Base-by-base conservation (phyloP, 805 yeast species). In the Candida boleticola region DNA sequence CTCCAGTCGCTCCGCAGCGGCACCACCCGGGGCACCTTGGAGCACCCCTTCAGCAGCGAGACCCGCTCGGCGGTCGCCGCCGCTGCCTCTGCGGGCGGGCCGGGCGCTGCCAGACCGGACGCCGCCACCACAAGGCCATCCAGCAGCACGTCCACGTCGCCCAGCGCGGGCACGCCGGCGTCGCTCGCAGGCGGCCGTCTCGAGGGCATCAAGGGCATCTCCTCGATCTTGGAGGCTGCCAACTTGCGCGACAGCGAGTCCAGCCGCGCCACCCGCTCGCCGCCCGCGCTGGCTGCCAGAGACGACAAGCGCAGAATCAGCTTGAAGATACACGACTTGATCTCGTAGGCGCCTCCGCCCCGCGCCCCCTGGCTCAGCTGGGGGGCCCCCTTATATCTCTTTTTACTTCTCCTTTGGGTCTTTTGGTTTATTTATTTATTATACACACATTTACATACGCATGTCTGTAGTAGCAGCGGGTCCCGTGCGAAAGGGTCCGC, bases 211-310 rank as follows among this genome's bases (percentile, higher is more conserved):
- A 40, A 26, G 34, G 68, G 68, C 3, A 63, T 64, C 18, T 52
- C 57, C n/a, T 56, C 68, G 5, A 58, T 64, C 16, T 46, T 64
- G 16, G 46, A 57, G 31, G 70, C 68, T 3, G 69, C 68, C 2
- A 55, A 53, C 11, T 22, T 50, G 36, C 49, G 31, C 20, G 46
- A 31, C 20, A 19, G 22, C 20, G 18, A 31, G 13, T 17, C 19
- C 35, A 19, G 21, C 20, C 27, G 27, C 27, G 11, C 11, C 27
- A 23, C 10, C 27, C 11, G 10, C 7, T 11, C 39, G 2, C 18
- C 38, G n/a, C 34, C 41, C 37, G n/a, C n/a, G n/a, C n/a, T n/a
- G n/a, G 10, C 7, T 7, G 10, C 27, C 7, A 23, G 27, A 23
- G 27, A 23, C 18, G 37, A 17, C 13, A 34, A 33, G 19, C 20